These are phyloP conservation scores for Passalora sequoiae DNA, from an alignment of 2,329 filamentous ascomycete species.

Conservation along the genomic window DNA sequence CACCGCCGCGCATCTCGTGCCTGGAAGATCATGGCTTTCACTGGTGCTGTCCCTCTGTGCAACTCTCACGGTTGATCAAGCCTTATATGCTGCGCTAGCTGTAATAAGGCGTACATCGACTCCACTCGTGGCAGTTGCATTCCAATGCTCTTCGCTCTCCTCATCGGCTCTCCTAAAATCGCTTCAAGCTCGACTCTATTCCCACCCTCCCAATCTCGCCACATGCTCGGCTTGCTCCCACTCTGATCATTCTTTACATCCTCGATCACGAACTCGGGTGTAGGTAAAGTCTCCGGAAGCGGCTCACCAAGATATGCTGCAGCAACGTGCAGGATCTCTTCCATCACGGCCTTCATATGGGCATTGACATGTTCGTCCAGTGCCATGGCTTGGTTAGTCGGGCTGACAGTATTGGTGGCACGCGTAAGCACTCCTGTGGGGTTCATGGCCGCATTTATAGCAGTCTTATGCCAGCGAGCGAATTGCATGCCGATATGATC, in stretches of 20 bases:
- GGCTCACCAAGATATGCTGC: conserved; percentile 58
- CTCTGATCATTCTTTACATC: conserved; percentile 58
- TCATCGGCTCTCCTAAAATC: conserved; percentile 65
- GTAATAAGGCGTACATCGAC: conserved; percentile 61
- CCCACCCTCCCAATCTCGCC: conserved; percentile 64
- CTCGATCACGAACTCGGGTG: conserved; percentile 57
- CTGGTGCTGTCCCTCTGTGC: no score
- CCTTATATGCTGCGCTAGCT: conserved; percentile 51
- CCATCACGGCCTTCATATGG: conserved; percentile 63
- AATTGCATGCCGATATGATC: conserved; percentile 63
- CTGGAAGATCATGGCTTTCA: no score
- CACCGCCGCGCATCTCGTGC: no score
- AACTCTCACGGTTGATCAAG: no score
- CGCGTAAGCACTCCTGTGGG: conserved; percentile 64
- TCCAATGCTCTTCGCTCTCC: conserved; percentile 58
- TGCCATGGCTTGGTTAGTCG: conserved; percentile 56
- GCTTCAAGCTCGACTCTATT: conserved; percentile 66
- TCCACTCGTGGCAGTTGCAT: conserved; percentile 63
- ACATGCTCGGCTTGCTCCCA: conserved; percentile 60
- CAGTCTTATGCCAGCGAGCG: conserved; percentile 70
- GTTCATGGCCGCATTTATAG: conserved; percentile 72
- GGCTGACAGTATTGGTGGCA: conserved; percentile 48
- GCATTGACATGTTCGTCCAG: conserved; percentile 56
- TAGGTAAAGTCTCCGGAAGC: conserved; percentile 57
- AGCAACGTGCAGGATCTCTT: conserved; percentile 61